Evolutionary conservation across 306 rosid species (phyloP).

Genomic region (Quercus glauca): DNA sequence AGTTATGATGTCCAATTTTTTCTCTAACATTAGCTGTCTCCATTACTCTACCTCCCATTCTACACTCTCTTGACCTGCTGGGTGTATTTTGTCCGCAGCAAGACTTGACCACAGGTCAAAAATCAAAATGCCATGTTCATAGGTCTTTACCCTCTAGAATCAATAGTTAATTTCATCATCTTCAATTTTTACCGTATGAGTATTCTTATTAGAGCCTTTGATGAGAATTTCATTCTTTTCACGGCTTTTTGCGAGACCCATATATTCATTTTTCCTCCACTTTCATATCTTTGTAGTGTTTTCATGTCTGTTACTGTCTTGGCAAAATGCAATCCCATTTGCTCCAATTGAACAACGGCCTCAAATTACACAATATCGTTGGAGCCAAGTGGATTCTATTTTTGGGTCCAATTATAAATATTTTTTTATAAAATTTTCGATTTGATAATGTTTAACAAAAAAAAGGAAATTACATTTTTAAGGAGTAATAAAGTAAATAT

Average conservation of each 20-base stretch:
- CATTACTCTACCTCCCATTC: too few relatives aligned
- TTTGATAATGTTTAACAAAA: too few relatives aligned
- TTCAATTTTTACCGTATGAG: background rate
- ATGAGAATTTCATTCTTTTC: constrained; percentile 29
- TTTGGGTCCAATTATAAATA: too few relatives aligned
- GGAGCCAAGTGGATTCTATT: constrained; percentile 13
- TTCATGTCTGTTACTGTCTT: constrained; percentile 32
- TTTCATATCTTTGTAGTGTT: background rate
- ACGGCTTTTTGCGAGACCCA: background rate
- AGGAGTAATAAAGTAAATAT: too few relatives aligned
- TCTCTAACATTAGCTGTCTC: too few relatives aligned
- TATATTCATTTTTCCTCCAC: background rate
- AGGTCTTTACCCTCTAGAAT: background rate
- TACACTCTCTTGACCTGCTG: too few relatives aligned
- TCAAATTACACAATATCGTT: background rate
- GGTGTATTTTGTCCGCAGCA: too few relatives aligned
- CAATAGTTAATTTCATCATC: background rate
- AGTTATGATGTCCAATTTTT: too few relatives aligned
- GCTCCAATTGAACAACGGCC: constrained; percentile 38
- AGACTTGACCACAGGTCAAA: too few relatives aligned
- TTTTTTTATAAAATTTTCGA: too few relatives aligned
- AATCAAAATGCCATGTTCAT: too few relatives aligned
- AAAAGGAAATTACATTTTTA: too few relatives aligned
- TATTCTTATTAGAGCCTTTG: background rate
- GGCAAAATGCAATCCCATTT: constrained; percentile 36